Base-by-base conservation (phyloP, 441 rosid species). In the Bocquillonia castaneifolia region DNA sequence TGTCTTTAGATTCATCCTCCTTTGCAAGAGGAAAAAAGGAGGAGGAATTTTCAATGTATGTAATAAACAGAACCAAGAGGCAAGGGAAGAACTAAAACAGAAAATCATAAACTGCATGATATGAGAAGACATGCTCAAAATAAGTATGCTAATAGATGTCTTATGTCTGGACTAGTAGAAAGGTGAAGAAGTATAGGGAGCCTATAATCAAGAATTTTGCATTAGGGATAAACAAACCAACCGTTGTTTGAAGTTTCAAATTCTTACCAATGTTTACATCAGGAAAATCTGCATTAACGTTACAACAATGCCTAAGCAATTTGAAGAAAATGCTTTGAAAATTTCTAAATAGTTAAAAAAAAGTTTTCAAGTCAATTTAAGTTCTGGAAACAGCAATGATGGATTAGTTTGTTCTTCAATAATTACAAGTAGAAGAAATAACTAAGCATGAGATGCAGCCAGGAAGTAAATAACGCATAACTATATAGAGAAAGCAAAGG, bases 291-390 rank as follows among this genome's bases (percentile, higher is more conserved):
- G n/a, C n/a, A n/a, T n/a, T n/a, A n/a, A n/a, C n/a, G n/a, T n/a
- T n/a, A n/a, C n/a, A n/a, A n/a, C n/a, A n/a, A n/a, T n/a, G n/a
- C n/a, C n/a, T n/a, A n/a, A n/a, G n/a, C n/a, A 44, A 20, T 31
- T 10, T 14, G 1, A 48, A n/a, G n/a, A n/a, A 48, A n/a, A 50
- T 20, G 42, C 37, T 47, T 20, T 29, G 9, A 63, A 12, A 48
- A 29, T 55, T 63, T 31, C 40, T 10, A 10, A 29, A 31, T 10
- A 48, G 29, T 22, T 31, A 3, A 18, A 5, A 9, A 26, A 9
- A 13, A 20, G 17, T 64, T 64, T 32, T 25, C 59, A 22, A 65
- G 59, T 51, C 39, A 32, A 22, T 15, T 36, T 36, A 52, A 65
- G 22, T 65, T 65, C 40, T 37, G 25, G 10, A 36, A 15, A 34